Conservation (phyloP, 108 stramenopile species). For the Skeletonema tropicum region DNA sequence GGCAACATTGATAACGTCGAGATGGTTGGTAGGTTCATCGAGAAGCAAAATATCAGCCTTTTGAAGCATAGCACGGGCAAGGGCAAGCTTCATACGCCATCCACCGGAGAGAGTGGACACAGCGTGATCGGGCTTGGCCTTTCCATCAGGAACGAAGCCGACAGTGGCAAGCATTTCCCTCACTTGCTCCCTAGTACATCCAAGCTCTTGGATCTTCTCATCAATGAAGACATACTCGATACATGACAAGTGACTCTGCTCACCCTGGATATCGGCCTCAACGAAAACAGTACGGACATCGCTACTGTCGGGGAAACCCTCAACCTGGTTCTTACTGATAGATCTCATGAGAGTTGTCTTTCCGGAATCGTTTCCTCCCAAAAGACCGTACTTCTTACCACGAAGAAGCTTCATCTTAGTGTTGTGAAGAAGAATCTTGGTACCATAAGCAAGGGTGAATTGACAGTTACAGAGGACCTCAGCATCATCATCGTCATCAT, state of each 20-base stretch:
- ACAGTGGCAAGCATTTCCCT: constrained; percentile 91
- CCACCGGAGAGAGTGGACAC: constrained; percentile 97
- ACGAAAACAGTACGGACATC: constrained; percentile 98
- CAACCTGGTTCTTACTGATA: constrained; percentile 99
- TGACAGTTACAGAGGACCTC: constrained; percentile 99
- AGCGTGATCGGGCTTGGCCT: constrained; percentile 97
- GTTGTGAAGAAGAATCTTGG: constrained; percentile 99
- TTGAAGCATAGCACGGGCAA: constrained; percentile 98
- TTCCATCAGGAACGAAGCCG: constrained; percentile 95
- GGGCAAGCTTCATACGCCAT: constrained; percentile 99
- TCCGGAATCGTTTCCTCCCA: constrained; percentile 98
- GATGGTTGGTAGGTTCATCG: constrained; percentile 99
- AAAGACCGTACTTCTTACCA: constrained; percentile 96
- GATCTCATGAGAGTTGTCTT: constrained; percentile 99
- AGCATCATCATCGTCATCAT: constrained; percentile 97
- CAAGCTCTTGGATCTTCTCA: constrained; percentile 84
- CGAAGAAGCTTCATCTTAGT: constrained; percentile 98
- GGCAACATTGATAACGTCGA: constrained; percentile 99
- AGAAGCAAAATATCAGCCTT: constrained; percentile 97
- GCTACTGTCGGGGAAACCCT: constrained; percentile 97
- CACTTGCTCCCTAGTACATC: constrained; percentile 82
- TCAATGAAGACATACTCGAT: constrained; percentile 96
- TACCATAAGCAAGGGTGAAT: constrained; percentile 99
- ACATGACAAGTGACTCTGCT: constrained; percentile 96
- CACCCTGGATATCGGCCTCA: constrained; percentile 99